Evolutionary conservation across 2,329 filamentous ascomycete species (phyloP), one percentile per base, ranked within the genome.

Genomic region (Zasmidium angulare): DNA sequence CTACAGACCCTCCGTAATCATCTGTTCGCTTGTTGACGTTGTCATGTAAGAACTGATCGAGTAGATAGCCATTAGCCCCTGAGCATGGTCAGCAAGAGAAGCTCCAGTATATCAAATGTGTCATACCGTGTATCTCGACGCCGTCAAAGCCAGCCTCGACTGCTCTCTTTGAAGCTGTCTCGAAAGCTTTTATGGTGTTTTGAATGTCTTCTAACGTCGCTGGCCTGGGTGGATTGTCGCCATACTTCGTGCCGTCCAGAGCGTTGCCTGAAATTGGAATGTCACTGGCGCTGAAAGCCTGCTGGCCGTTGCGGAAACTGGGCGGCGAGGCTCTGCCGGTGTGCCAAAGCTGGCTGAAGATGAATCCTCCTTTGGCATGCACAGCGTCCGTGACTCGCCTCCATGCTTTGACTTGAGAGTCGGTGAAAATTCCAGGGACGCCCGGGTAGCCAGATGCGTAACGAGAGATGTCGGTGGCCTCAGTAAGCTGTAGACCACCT

Each of bases 41-140:
- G 58, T 82, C 79, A 60, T 83, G 86, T n/a, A 89, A 73, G 69
- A 90, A 91, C 65, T 86, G 81, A 58, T 81, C 81, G 2, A 88
- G 69, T 1, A 91, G 77, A 66, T 90, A 90, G 20, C 66, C 62
- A 40, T 65, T 65, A 6, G 63, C 68, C 64, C 75, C 36, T 43
- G 36, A 17, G 3, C 14, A 10, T 4, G n/a, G n/a, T 43, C n/a
- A 43, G 36, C 36, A 56, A 21, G 21, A 21, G 14, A 22, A 6
- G 4, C 26, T 29, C 11, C 36, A 19, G 36, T 43, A 43, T 17
- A 50, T 24, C 19, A 40, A 51, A n/a, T n/a, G n/a, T n/a, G 22
- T 10, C 22, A 51, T 50, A 56, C 63, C 65, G 58, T 78, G 76
- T 17, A 79, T 71, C 50, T 79, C 86, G 19, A 89, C 79, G 2